phyloP scores from a whole-genome alignment of 345 rosid species.

The Eucalyptus fibrosa region DNA sequence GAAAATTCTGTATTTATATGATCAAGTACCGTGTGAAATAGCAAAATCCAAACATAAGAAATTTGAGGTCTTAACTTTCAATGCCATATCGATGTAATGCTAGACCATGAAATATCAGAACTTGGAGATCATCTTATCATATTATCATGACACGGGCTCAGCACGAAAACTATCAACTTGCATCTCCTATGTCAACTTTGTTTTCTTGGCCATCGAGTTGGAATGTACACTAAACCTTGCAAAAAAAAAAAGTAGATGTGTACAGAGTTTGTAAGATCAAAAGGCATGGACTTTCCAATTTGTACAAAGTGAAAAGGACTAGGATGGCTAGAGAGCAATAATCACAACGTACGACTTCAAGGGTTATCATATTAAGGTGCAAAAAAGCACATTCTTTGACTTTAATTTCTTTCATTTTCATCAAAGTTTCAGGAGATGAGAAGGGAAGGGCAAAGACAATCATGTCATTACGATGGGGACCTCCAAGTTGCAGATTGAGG shows the following conservation, averaged over 20 bases:
- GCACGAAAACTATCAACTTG: not conserved
- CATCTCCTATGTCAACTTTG: not conserved
- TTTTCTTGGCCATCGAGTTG: not conserved
- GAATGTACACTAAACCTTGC: not conserved
- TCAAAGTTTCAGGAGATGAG: not conserved
- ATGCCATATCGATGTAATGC: not conserved
- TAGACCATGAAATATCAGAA: not conserved
- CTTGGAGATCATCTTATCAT: not conserved
- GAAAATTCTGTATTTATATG: not conserved
- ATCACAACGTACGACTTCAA: not conserved
- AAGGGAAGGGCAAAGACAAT: not conserved
- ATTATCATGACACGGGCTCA: not conserved
- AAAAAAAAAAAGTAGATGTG: not conserved
- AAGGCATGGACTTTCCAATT: not conserved
- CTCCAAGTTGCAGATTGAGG: not conserved
- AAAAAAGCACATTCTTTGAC: not conserved
- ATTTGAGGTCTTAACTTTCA: not conserved
- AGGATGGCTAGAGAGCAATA: not conserved
- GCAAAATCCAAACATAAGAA: rapidly evolving
- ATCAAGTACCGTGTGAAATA: not conserved
- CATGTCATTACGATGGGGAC: not conserved
- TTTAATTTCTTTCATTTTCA: not conserved
- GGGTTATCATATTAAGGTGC: not conserved
- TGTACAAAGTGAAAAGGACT: not conserved
- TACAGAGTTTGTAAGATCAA: not conserved